Percentiles rank a stretch among this genome's conserved stretches.
These are phyloP conservation scores for Rhizopogon vesiculosus DNA, from an alignment of 768 basidiomycete genomes.

Conservation along the genomic window DNA sequence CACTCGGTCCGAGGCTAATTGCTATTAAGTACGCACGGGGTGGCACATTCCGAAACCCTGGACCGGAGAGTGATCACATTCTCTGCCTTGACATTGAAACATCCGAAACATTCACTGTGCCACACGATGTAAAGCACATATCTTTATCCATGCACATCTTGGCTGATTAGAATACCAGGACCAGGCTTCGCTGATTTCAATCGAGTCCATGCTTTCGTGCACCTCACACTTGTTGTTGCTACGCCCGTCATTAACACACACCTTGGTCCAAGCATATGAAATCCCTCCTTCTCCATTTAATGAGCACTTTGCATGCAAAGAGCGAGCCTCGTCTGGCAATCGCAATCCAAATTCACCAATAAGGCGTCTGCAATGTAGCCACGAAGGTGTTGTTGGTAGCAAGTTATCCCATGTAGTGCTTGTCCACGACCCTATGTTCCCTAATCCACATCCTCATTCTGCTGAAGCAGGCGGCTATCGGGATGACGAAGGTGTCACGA, in stretches of 20 bases:
- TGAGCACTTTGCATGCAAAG: background rate
- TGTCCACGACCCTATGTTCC: conserved; percentile 1
- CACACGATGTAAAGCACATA: background rate
- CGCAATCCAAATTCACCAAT: background rate
- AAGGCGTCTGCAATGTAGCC: background rate
- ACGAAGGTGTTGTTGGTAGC: conserved; percentile 1
- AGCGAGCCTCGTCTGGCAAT: background rate
- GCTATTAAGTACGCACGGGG: background rate
- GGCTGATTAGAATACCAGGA: background rate
- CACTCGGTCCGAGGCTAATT: background rate
- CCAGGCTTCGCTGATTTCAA: background rate
- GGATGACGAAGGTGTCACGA: background rate
- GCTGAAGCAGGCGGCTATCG: background rate
- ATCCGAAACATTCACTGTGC: background rate
- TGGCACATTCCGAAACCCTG: background rate
- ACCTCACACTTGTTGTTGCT: background rate
- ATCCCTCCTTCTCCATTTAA: background rate
- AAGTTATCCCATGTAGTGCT: background rate
- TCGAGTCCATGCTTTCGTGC: conserved; percentile 1
- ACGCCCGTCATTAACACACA: background rate
- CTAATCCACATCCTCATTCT: background rate
- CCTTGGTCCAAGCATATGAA: background rate
- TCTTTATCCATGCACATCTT: background rate
- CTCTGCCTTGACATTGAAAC: background rate
- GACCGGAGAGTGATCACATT: background rate